A percentile compares a stretch with the other conserved stretches of the same genome.
These are phyloP conservation scores for Triticum monococcum DNA, from an alignment of 176 grass and related monocot species.

Conservation along the genomic window DNA sequence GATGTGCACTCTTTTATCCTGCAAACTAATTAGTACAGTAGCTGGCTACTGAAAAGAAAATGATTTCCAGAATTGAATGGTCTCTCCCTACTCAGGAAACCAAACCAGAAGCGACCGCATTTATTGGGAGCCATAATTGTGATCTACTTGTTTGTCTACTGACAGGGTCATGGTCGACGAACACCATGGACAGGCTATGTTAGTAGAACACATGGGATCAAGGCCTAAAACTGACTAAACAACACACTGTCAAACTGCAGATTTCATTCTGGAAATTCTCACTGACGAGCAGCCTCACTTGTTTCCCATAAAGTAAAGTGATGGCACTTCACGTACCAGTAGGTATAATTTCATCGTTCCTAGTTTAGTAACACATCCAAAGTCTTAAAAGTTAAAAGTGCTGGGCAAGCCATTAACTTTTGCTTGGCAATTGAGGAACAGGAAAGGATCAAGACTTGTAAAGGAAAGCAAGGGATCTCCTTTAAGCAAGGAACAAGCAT, in stretches of 20 bases:
- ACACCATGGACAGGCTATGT: background rate
- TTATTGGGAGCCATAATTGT: slow-evolving; percentile 42
- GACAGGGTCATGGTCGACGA: slow-evolving; percentile 3
- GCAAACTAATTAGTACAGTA: slow-evolving; percentile 39
- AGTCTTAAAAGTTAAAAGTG: slow-evolving; percentile 5
- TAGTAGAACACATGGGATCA: slow-evolving; percentile 15
- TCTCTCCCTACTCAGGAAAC: slow-evolving; percentile 35
- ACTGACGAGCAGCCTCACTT: background rate
- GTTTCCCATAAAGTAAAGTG: background rate
- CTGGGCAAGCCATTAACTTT: slow-evolving; percentile 8
- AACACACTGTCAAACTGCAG: background rate
- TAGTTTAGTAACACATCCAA: slow-evolving; percentile 4
- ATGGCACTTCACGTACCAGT: background rate
- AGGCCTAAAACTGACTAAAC: background rate
- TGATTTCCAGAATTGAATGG: slow-evolving; percentile 55
- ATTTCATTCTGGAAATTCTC: background rate
- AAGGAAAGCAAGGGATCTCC: slow-evolving; percentile 23
- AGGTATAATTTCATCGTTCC: background rate
- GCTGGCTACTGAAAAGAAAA: slow-evolving; percentile 49
- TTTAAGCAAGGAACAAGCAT: slow-evolving; percentile 35
- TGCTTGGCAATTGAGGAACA: slow-evolving; percentile 43
- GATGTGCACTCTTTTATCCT: slow-evolving; percentile 38
- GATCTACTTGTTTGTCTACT: slow-evolving; percentile 31
- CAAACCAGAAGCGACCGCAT: slow-evolving; percentile 34
- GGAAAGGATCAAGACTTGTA: slow-evolving; percentile 41